phyloP scores from a whole-genome alignment of 1,284 basidiomycete genomes.

The Ganoderma sp. region DNA sequence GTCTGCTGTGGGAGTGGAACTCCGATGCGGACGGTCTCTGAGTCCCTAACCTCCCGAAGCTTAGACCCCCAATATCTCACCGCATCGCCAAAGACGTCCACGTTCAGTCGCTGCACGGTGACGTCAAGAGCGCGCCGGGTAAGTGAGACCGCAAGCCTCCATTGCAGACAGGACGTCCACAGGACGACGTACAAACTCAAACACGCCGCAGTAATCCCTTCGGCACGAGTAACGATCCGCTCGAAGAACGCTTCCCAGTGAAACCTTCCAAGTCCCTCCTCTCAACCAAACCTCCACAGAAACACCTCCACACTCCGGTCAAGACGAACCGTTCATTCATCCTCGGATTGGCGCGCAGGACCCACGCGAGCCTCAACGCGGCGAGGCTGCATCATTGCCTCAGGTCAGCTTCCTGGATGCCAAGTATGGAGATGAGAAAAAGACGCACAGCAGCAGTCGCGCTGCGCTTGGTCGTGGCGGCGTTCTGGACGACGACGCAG shows the following conservation, averaged over 20 bases:
- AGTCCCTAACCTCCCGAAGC: background rate
- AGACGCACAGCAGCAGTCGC: constrained; percentile 2
- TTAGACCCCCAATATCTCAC: background rate
- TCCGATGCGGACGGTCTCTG: too few relatives aligned
- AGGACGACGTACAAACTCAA: constrained; percentile 19
- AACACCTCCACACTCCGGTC: background rate
- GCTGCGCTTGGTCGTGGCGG: background rate
- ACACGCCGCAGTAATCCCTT: constrained; percentile 8
- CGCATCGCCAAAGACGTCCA: background rate
- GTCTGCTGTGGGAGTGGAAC: background rate
- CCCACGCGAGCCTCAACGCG: background rate
- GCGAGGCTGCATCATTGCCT: background rate
- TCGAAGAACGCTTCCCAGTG: background rate
- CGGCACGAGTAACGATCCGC: constrained; percentile 2
- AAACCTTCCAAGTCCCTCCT: background rate
- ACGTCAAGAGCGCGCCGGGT: too few relatives aligned
- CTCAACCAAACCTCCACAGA: background rate
- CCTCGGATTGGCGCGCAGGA: background rate
- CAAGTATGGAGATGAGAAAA: background rate
- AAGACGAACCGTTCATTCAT: background rate
- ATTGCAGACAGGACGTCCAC: constrained; percentile 10
- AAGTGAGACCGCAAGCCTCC: background rate
- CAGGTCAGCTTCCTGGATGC: background rate
- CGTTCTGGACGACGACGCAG: constrained; percentile 49
- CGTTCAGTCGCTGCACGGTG: background rate